A percentile compares a stretch with the other conserved stretches of the same genome.
phyloP scores from a whole-genome alignment of 257 asterid genomes.

The Przewalskia tangutica region DNA sequence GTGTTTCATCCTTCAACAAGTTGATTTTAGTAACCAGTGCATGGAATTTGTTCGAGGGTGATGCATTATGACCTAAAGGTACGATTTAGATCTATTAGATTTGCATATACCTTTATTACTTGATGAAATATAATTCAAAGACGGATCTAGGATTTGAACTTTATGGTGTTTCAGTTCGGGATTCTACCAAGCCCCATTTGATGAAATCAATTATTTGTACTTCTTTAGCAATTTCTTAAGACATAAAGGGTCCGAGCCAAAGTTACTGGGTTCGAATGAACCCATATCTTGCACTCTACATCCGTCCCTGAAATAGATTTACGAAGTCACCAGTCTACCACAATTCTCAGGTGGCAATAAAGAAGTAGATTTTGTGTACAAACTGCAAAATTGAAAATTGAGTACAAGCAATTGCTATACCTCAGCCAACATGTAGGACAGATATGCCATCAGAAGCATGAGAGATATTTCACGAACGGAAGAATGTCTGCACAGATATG shows the following conservation, averaged over 20 bases:
- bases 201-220: not conserved
- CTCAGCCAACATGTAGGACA: slow-evolving; percentile 97
- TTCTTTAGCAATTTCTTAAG: not conserved
- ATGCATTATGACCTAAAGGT: not conserved
- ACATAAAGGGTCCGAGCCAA: not conserved
- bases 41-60: not conserved
- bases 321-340: not conserved
- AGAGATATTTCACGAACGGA: slow-evolving; percentile 80
- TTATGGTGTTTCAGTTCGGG: not conserved
- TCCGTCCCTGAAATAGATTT: not conserved
- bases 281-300: not conserved
- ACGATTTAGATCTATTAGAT: not conserved
- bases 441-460: slow-evolving; percentile 83
- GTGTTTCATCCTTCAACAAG: not conserved
- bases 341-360: not conserved
- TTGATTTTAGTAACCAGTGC: not conserved
- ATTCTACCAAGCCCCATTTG: not conserved
- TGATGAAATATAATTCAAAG: not conserved
- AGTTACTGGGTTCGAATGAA: not conserved
- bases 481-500: slow-evolving; percentile 60
- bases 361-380: not conserved
- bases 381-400: not conserved
- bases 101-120: not conserved
- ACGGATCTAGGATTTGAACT: not conserved
- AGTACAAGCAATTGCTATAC: slow-evolving; percentile 22